Percentiles rank a stretch among this genome's conserved stretches.
phyloP scores from a whole-genome alignment of 208 protist species.

The Trypanosoma conorhini region DNA sequence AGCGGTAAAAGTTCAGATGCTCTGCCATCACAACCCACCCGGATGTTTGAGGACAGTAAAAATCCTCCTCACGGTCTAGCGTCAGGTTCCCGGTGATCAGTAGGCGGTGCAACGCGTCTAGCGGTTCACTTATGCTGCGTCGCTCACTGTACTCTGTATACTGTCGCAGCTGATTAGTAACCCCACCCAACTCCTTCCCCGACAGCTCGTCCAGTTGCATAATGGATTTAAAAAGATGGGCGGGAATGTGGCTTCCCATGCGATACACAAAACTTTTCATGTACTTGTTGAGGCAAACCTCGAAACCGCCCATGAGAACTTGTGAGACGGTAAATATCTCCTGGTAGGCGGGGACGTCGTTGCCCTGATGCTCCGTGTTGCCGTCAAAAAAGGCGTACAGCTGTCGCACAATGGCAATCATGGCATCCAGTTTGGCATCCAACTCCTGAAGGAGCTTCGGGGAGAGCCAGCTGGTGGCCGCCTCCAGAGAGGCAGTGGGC shows the following conservation, averaged over 20 bases:
- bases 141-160: constrained; percentile 52
- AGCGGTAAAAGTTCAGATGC: constrained; percentile 99
- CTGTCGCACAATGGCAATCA: constrained; percentile 96
- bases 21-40: constrained; percentile 99
- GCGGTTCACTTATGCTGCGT: constrained; percentile 40
- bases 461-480: constrained; percentile 55
- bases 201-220: constrained; percentile 30
- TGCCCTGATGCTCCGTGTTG: constrained; percentile 90
- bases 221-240: constrained; percentile 54
- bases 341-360: constrained; percentile 96
- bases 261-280: constrained; percentile 50
- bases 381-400: constrained; percentile 95
- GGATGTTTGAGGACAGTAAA: constrained; percentile 88
- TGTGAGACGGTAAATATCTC: constrained; percentile 97
- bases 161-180: constrained; percentile 60
- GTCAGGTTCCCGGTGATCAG: constrained; percentile 83
- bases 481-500: constrained; percentile 46
- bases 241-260: constrained; percentile 54
- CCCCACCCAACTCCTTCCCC: constrained; percentile 31
- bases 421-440: constrained; percentile 95
- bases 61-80: constrained; percentile 82
- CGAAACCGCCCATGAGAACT: constrained; percentile 88
- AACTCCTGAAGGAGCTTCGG: constrained; percentile 71
- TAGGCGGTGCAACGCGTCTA: constrained; percentile 62
- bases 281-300: constrained; percentile 83